Evolutionary conservation across 495 filamentous ascomycete species (phyloP), one percentile per base, ranked within the genome.

Genomic region (Physcia stellaris): DNA sequence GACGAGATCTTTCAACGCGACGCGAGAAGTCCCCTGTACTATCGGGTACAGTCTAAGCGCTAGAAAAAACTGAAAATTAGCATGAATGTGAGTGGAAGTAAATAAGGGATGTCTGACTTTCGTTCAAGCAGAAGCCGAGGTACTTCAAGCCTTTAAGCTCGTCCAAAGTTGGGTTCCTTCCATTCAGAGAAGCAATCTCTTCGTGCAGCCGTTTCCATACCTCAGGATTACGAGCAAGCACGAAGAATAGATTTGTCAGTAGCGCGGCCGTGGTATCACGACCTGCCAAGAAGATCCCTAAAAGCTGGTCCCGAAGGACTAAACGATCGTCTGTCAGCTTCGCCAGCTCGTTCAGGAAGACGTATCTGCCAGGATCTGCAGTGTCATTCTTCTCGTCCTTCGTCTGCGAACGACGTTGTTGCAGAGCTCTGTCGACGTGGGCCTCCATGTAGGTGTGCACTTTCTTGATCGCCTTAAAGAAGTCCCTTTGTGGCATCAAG

Each of bases 221-320:
- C 3, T 55, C 48, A 1, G 66, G 70, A 35, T 68, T 57, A 2
- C 67, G 61, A 0, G 73, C 58, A 0, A 85, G 63, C 33, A 70
- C 70, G 47, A 70, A 76, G 51, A 83, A 82, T 1, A 66, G 58
- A 6, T 71, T 71, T 11, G 68, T 64, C 7, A 84, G 55, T 2
- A 68, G 55, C 24, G 56, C 56, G 3, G 76, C 72, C 0, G 73
- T 79, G 2, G 77, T 79, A 42, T 82, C 77, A 33, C 63, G 56
- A n/a, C 73, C 75, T 1, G 73, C 74, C 1, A 74, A 48, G 9
- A 80, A 58, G 24, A 80, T 64, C 34, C 62, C 65, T 9, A 40
- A 16, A 24, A 45, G 13, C 18, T 45, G 20, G 23, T 35, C 30
- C 0, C 42, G 37, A 3, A 45, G 36, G 3, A 15, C 31, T 5